Percentiles rank a stretch among this genome's conserved stretches.
phyloP scores from a whole-genome alignment of 345 rosid species.

The Viola odorata region DNA sequence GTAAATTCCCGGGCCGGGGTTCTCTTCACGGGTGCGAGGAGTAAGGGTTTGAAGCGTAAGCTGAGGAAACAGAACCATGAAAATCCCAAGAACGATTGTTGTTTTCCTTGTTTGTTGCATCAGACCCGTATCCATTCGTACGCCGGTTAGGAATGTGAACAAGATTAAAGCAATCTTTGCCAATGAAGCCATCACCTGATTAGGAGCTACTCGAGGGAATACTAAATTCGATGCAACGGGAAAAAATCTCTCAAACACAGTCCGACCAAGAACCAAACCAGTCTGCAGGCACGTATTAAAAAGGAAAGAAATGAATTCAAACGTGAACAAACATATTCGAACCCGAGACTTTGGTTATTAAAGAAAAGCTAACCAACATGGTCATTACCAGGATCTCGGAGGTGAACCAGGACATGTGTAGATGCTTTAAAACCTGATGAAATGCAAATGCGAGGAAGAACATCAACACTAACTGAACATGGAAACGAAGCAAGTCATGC shows the following conservation, averaged over 20 bases:
- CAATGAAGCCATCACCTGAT: constrained; percentile 6
- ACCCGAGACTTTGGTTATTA: too few species aligned
- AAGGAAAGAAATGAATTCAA: background rate
- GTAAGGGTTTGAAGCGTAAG: too few species aligned
- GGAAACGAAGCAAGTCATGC: constrained; percentile 1
- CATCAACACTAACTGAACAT: background rate
- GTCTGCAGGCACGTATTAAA: constrained; percentile 11
- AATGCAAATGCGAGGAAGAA: background rate
- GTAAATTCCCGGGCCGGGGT: background rate
- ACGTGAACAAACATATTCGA: background rate
- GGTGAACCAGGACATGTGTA: constrained; percentile 5
- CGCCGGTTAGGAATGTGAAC: constrained; percentile 27
- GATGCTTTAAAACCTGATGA: constrained; percentile 3
- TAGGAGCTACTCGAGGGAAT: constrained; percentile 16
- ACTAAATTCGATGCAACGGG: background rate
- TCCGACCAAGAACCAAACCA: constrained; percentile 28
- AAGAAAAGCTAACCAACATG: background rate
- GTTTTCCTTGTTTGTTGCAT: constrained; percentile 13
- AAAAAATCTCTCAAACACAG: constrained; percentile 11
- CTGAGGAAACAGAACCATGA: background rate
- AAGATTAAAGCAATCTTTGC: constrained; percentile 21
- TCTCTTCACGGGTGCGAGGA: background rate
- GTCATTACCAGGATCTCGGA: constrained; percentile 15
- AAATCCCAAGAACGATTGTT: constrained; percentile 13
- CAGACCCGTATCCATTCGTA: constrained; percentile 22